Base-by-base conservation (phyloP, 1,284 basidiomycete species). In the Sanghuangporus baumii region DNA sequence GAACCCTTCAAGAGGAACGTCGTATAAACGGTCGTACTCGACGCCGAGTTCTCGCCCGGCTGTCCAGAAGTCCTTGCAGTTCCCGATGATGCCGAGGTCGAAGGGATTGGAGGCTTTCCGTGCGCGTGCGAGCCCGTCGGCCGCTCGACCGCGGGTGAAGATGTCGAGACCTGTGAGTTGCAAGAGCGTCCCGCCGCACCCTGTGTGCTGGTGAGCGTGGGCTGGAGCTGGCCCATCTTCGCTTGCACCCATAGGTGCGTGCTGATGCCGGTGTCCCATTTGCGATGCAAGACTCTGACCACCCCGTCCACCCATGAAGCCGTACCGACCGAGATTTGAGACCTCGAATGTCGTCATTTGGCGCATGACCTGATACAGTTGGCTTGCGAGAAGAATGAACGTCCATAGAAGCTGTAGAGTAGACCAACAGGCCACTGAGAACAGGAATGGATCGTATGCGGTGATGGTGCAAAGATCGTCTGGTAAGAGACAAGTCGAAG, bases 341-440 rank as follows among this genome's bases (percentile, higher is more conserved):
- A 98, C 93, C 72, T 99, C 96, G 62, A 97, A 83, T 0, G 96
- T 98, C 0, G 96, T 99, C 86, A 99, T 93, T 72, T 99, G 96
- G 18, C 91, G 83, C 8, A 88, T 84, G 59, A 98, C 85, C 75
- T 98, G 96, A 91, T 93, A 97, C 46, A 89, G 79, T 70, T 99
- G 97, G 6, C 88, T 88, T 41, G 81, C 81, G 57, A 96, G 85
- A 52, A 99, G 87, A 60, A 99, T 83, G 48, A 85, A 75, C 0
- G 96, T 98, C 96, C 97, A 99, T 0, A 87, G 85, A 36, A 98
- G 85, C 73, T 99, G 96, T 8, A 99, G 81, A 0, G 89, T 91
- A 0, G 93, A 81, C 96, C 97, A 99, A 20, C 81, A 66, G 0
- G 88, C 80, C 55, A 94, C 87, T 7, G 87, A 80, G 63, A 98